Evolutionary conservation across 495 filamentous ascomycete genomes (phyloP).

Genomic region (Aspergillus steynii): DNA sequence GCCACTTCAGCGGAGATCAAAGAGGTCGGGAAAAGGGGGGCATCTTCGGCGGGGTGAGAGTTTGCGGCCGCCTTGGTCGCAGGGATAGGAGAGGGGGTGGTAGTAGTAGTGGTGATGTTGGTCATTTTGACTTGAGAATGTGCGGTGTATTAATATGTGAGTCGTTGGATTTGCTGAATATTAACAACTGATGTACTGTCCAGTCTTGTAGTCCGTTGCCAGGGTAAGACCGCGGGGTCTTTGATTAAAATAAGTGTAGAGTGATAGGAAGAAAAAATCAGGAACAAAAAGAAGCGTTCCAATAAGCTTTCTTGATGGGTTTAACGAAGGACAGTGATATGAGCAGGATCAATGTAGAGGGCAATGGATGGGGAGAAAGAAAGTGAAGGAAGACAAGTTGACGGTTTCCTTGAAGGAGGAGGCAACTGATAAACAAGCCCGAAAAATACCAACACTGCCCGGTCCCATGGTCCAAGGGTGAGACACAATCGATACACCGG

Average conservation of each 20-base stretch:
- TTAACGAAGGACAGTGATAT: not conserved
- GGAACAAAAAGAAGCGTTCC: not conserved
- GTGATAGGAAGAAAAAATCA: not conserved
- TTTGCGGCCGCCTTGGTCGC: conserved; percentile 20
- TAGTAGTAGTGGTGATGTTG: conserved; percentile 13
- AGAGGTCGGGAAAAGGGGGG: conserved; percentile 70
- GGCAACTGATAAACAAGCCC: conserved; percentile 10
- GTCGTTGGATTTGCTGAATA: not conserved
- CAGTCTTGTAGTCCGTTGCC: not conserved
- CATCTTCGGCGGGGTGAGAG: conserved; percentile 45
- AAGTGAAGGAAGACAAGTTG: conserved; percentile 1
- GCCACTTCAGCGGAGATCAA: conserved; percentile 78
- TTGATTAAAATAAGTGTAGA: not conserved
- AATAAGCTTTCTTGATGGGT: not conserved
- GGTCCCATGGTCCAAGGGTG: conserved; percentile 2
- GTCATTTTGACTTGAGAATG: conserved; percentile 6
- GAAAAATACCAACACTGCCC: not conserved
- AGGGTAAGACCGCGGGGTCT: not conserved
- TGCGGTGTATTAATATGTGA: not conserved
- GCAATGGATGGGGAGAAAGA: conserved; percentile 3
- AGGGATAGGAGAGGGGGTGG: conserved; percentile 15
- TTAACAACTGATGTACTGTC: not conserved
- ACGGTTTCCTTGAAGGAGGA: not conserved
- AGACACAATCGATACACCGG: conserved; percentile 6
- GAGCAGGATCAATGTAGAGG: conserved; percentile 16